phyloP scores from a whole-genome alignment of 1,284 basidiomycete genomes.

The Ceraceosorus guamensis region DNA sequence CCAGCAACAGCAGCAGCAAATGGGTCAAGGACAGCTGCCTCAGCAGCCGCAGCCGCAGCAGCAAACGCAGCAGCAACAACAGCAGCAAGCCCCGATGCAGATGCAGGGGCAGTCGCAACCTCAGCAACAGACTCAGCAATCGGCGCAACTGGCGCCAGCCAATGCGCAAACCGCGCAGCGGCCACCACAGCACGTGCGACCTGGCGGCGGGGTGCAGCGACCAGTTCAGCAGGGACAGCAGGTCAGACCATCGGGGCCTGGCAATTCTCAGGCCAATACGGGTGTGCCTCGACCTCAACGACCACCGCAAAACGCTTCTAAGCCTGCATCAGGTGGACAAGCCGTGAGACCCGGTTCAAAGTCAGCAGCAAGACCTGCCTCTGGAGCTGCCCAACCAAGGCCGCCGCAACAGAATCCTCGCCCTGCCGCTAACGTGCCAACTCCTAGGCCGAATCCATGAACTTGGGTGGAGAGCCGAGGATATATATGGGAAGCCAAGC shows the following conservation, averaged over 20 bases:
- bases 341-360: too few species aligned
- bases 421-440: too few species aligned
- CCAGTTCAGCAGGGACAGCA: background rate
- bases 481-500: too few species aligned
- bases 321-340: too few species aligned
- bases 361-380: too few species aligned
- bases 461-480: too few species aligned
- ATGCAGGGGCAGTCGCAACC: slow-evolving; percentile 1
- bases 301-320: too few species aligned
- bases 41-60: slow-evolving; percentile 6
- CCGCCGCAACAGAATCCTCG: too few species aligned
- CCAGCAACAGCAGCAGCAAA: slow-evolving; percentile 4
- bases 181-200: slow-evolving; percentile 10
- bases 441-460: too few species aligned
- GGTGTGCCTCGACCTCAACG: too few species aligned
- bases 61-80: slow-evolving; percentile 1
- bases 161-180: slow-evolving; percentile 10
- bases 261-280: too few species aligned
- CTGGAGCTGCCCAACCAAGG: too few species aligned
- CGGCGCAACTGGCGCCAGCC: slow-evolving; percentile 15
- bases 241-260: background rate
- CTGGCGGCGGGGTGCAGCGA: background rate
- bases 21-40: background rate
- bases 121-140: slow-evolving; percentile 13
- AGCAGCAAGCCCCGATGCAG: slow-evolving; percentile 6